These are phyloP conservation scores for Combretum micranthum DNA, from an alignment of 345 rosid species.

Conservation along the genomic window DNA sequence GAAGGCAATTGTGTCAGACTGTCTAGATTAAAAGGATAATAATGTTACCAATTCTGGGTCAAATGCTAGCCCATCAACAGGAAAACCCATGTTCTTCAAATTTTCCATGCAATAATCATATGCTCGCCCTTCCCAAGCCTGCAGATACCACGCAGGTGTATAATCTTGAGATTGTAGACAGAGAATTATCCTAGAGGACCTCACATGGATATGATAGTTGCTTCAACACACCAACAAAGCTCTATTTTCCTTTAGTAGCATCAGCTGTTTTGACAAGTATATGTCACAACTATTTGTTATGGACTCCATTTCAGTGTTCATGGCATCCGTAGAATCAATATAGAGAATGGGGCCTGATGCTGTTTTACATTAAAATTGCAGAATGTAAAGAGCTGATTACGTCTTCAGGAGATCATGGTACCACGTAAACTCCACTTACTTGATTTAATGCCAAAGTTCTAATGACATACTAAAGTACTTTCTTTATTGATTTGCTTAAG, in stretches of 20 bases:
- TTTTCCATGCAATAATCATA: conserved; percentile 95
- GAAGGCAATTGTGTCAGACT: too few species aligned
- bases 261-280: too few species aligned
- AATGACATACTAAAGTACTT: too few species aligned
- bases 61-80: conserved; percentile 84
- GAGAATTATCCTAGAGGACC: conserved; percentile 3
- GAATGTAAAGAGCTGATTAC: not conserved
- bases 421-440: too few species aligned
- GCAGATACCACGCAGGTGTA: conserved; percentile 5
- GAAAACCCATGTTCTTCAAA: conserved; percentile 74
- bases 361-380: not conserved
- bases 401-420: too few species aligned
- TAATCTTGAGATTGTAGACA: not conserved
- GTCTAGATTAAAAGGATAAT: conserved; percentile 8
- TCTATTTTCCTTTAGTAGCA: too few species aligned
- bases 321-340: not conserved
- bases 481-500: too few species aligned
- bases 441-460: too few species aligned
- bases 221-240: too few species aligned
- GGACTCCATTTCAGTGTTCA: too few species aligned
- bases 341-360: not conserved
- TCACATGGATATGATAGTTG: not conserved
- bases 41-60: conserved; percentile 70
- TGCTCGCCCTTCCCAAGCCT: conserved; percentile 99
- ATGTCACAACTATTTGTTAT: too few species aligned